Evolutionary conservation across 257 asterid species (phyloP).

Genomic region (Ballota nigra): DNA sequence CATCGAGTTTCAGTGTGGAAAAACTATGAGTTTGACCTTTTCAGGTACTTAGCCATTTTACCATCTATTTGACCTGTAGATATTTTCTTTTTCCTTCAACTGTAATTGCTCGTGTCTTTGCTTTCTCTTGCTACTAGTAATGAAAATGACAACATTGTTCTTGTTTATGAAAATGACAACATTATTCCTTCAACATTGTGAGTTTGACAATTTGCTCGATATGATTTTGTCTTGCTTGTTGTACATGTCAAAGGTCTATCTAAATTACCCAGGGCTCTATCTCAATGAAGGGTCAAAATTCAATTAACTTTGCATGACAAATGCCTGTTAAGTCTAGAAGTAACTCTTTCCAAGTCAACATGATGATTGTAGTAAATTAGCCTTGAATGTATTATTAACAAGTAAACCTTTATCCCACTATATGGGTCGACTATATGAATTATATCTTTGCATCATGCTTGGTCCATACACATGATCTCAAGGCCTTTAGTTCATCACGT

Average conservation of each 20-base stretch:
- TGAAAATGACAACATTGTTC: not conserved
- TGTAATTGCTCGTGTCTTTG: not conserved
- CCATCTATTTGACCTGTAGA: not conserved
- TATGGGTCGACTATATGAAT: not conserved
- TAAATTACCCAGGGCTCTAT: not conserved
- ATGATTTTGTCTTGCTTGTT: conserved; percentile 11
- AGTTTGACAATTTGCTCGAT: not conserved
- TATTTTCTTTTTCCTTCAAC: not conserved
- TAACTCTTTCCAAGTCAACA: not conserved
- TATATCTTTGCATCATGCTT: not conserved
- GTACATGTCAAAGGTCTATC: not conserved
- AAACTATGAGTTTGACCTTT: conserved; percentile 12
- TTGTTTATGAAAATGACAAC: not conserved
- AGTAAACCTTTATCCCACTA: not conserved
- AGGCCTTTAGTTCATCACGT: not conserved
- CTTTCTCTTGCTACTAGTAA: not conserved
- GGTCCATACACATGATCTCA: not conserved
- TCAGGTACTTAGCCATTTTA: conserved; percentile 20
- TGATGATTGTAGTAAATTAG: not conserved
- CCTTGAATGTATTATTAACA: not conserved
- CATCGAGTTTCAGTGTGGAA: conserved; percentile 13
- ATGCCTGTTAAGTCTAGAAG: not conserved
- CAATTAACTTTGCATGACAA: not conserved
- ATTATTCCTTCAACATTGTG: not conserved
- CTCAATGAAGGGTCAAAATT: not conserved